phyloP scores from a whole-genome alignment of 2,329 filamentous ascomycete genomes.

The Pyricularia grisea region DNA sequence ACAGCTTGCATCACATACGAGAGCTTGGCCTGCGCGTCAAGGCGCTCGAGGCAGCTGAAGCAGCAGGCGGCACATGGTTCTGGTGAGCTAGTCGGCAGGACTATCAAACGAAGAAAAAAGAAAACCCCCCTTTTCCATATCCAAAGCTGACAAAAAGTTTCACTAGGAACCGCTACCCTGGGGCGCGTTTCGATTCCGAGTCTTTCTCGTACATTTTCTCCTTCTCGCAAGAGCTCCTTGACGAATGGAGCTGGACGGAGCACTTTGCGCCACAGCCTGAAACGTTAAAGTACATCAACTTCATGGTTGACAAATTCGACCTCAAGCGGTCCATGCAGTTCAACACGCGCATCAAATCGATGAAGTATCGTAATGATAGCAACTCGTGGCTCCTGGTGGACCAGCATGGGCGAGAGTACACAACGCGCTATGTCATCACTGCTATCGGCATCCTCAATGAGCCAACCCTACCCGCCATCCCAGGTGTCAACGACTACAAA shows the following conservation, averaged over 20 bases:
- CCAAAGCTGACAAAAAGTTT: background rate
- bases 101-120: background rate
- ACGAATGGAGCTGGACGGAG: slow-evolving; percentile 30
- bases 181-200: slow-evolving; percentile 31
- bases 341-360: slow-evolving; percentile 18
- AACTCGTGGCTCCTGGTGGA: slow-evolving; percentile 20
- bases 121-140: background rate
- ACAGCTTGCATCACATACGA: slow-evolving; percentile 27
- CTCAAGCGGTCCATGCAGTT: slow-evolving; percentile 22
- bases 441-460: slow-evolving; percentile 20
- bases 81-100: slow-evolving; percentile 16
- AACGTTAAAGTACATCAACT: slow-evolving; percentile 27
- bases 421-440: slow-evolving; percentile 16
- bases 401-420: slow-evolving; percentile 13
- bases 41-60: slow-evolving; percentile 28
- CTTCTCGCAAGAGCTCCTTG: slow-evolving; percentile 28
- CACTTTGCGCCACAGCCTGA: slow-evolving; percentile 23
- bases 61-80: slow-evolving; percentile 36
- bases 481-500: slow-evolving; percentile 18
- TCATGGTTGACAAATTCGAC: slow-evolving; percentile 24
- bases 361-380: slow-evolving; percentile 15
- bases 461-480: slow-evolving; percentile 22
- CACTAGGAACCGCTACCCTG: slow-evolving; percentile 9
- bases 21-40: slow-evolving; percentile 25
- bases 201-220: slow-evolving; percentile 34